Evolutionary conservation across 768 basidiomycete species (phyloP).

Genomic region (Tricholoma sp.): DNA sequence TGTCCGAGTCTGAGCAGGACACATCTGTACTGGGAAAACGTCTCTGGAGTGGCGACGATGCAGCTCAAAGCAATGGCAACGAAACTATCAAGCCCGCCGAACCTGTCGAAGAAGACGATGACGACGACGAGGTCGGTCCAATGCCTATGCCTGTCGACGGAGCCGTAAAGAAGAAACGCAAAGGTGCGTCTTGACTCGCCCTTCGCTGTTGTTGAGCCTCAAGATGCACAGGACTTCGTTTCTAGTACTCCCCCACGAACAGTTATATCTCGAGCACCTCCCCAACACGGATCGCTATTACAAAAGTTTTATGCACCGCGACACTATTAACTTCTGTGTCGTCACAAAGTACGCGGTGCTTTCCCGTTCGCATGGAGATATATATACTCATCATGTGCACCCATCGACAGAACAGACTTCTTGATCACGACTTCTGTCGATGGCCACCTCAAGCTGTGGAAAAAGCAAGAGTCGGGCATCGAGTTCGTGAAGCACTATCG

Average conservation of each 20-base stretch:
- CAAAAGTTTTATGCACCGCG: constrained; percentile 98
- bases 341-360: constrained; percentile 71
- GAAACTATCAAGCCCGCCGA: constrained; percentile 11
- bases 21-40: constrained; percentile 62
- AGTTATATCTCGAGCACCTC: constrained; percentile 86
- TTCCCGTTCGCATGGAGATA: background rate
- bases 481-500: constrained; percentile 99
- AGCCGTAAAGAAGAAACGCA: constrained; percentile 70
- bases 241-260: constrained; percentile 89
- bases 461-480: constrained; percentile 92
- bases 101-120: constrained; percentile 44
- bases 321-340: constrained; percentile 81
- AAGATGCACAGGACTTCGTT: constrained; percentile 27
- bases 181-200: constrained; percentile 46
- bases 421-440: constrained; percentile 92
- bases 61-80: constrained; percentile 17
- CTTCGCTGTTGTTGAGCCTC: constrained; percentile 21
- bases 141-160: constrained; percentile 72
- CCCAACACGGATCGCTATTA: constrained; percentile 91
- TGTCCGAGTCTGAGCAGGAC: constrained; percentile 46
- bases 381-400: background rate
- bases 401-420: constrained; percentile 74
- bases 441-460: constrained; percentile 98
- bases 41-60: constrained; percentile 33
- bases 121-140: constrained; percentile 80